Conservation (phyloP, 306 rosid genomes). For the Herpetospermum pedunculosum region DNA sequence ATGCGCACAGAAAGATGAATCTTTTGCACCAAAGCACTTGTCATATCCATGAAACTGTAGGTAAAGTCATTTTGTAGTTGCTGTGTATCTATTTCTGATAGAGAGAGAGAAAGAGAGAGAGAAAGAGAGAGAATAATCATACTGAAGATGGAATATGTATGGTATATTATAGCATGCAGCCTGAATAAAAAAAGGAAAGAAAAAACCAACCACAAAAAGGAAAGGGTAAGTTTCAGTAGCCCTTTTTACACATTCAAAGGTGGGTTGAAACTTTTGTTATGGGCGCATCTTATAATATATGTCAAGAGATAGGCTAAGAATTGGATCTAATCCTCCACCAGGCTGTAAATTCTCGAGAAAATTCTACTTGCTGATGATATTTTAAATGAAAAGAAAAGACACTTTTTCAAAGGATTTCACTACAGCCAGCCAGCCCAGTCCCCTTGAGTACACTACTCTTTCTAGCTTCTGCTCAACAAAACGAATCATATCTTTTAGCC, state of each 20-base stretch:
- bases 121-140: neutral
- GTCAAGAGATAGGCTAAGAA: slow-evolving; percentile 22
- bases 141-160: neutral
- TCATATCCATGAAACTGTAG: slow-evolving; percentile 1
- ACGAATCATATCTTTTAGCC: slow-evolving; percentile 39
- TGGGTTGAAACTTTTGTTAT: slow-evolving; percentile 22
- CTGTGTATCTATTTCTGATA: neutral
- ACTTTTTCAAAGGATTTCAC: neutral
- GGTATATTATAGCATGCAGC: slow-evolving; percentile 7
- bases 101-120: too few relatives aligned
- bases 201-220: neutral
- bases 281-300: slow-evolving; percentile 28
- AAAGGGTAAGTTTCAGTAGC: neutral
- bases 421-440: slow-evolving; percentile 3
- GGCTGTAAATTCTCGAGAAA: slow-evolving; percentile 33
- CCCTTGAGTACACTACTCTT: slow-evolving; percentile 12
- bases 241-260: slow-evolving; percentile 5
- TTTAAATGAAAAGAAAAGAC: slow-evolving; percentile 11
- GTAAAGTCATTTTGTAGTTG: neutral
- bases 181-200: neutral
- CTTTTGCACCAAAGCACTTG: neutral
- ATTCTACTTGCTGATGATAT: slow-evolving; percentile 20
- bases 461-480: slow-evolving; percentile 10
- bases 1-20: slow-evolving; percentile 5
- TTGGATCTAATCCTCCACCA: slow-evolving; percentile 56